Evolutionary conservation across 2,329 filamentous ascomycete species (phyloP).

Genomic region (Pseudophaeomoniella oleicola): DNA sequence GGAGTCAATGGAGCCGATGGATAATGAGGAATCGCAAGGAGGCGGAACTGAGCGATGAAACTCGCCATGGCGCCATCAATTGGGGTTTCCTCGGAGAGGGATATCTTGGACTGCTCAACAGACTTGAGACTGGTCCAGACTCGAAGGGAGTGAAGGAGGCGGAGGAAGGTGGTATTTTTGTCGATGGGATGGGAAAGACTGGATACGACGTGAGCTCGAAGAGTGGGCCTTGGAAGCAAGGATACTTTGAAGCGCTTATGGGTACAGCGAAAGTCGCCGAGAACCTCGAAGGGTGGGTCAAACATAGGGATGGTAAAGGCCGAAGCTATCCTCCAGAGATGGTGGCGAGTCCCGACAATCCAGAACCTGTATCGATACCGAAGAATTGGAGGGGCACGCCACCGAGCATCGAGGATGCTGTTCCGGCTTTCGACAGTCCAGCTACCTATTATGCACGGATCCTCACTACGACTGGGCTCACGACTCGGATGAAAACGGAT

Average conservation of each 20-base stretch:
- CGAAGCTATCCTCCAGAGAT: conserved; percentile 57
- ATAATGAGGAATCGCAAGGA: conserved; percentile 50
- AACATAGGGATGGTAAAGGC: conserved; percentile 46
- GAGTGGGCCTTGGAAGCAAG: conserved; percentile 69
- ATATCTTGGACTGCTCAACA: conserved; percentile 43
- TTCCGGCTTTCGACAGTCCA: conserved; percentile 52
- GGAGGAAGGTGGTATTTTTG: conserved; percentile 34
- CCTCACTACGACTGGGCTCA: conserved; percentile 66
- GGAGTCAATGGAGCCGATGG: conserved; percentile 57
- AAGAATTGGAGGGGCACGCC: conserved; percentile 41
- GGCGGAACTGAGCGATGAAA: conserved; percentile 39
- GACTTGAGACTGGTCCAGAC: conserved; percentile 54
- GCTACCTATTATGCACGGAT: conserved; percentile 72
- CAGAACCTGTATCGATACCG: conserved; percentile 58
- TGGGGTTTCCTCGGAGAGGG: conserved; percentile 54
- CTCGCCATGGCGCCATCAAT: conserved; percentile 40
- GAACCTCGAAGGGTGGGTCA: conserved; percentile 64
- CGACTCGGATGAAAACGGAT: conserved; percentile 61
- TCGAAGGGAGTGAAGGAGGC: conserved; percentile 42
- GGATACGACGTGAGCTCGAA: conserved; percentile 55
- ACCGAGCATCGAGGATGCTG: conserved; percentile 63
- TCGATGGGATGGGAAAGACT: conserved; percentile 40
- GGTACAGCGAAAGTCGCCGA: conserved; percentile 62
- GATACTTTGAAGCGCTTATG: conserved; percentile 75
- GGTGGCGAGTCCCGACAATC: conserved; percentile 72